Percentiles rank a stretch among this genome's conserved stretches.
Conservation (phyloP, 164 flowering plant genomes). For the Taxillus chinensis region DNA sequence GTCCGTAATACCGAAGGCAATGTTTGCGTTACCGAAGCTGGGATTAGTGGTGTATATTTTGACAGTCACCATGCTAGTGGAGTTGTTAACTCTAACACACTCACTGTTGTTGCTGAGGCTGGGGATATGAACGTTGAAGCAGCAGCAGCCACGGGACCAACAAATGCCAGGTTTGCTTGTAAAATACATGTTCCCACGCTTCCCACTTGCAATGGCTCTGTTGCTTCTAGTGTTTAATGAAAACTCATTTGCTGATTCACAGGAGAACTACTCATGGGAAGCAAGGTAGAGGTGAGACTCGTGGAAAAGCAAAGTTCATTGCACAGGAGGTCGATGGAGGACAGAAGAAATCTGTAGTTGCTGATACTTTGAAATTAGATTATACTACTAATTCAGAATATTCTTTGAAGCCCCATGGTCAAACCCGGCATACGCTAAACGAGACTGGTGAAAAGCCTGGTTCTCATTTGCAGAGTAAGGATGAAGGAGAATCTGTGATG, state of each 20-base stretch:
- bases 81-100: slow-evolving; percentile 12
- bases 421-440: slow-evolving; percentile 14
- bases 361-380: slow-evolving; percentile 14
- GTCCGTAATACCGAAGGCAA: slow-evolving; percentile 18
- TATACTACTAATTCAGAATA: slow-evolving; percentile 21
- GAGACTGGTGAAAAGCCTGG: slow-evolving; percentile 23
- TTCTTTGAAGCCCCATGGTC: slow-evolving; percentile 14
- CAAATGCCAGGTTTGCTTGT: slow-evolving; percentile 23
- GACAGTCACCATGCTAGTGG: slow-evolving; percentile 22
- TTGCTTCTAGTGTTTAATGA: slow-evolving; percentile 12
- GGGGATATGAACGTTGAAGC: slow-evolving; percentile 26
- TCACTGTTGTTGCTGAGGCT: slow-evolving; percentile 14
- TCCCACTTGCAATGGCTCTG: slow-evolving; percentile 2
- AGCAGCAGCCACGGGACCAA: slow-evolving; percentile 14
- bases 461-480: slow-evolving; percentile 20
- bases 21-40: slow-evolving; percentile 15
- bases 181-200: not conserved
- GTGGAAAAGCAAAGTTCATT: slow-evolving; percentile 39
- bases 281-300: slow-evolving; percentile 41
- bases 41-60: slow-evolving; percentile 10
- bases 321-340: slow-evolving; percentile 53
- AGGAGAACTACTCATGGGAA: slow-evolving; percentile 40
- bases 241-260: slow-evolving; percentile 17
- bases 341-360: slow-evolving; percentile 32
- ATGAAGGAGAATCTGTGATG: slow-evolving; percentile 26